Conservation (phyloP, 306 rosid genomes). For the Canavalia ensiformis region DNA sequence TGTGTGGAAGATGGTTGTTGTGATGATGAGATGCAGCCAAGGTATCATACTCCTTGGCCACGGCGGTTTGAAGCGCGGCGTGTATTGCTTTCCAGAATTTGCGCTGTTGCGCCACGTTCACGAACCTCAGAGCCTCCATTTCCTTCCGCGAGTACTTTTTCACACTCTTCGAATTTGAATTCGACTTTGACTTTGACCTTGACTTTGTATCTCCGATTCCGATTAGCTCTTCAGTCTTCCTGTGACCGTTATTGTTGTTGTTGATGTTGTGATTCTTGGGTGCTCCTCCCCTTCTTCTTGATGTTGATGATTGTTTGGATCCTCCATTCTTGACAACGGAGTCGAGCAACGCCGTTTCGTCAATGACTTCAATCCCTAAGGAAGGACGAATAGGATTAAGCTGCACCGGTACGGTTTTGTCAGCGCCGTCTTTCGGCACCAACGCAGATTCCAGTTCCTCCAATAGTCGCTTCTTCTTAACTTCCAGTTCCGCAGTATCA, state of each 20-base stretch:
- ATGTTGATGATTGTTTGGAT: slow-evolving; percentile 3
- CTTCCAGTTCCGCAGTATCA: slow-evolving; percentile 32
- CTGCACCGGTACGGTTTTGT: neutral
- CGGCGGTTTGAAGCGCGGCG: slow-evolving; percentile 56
- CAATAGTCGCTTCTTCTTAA: slow-evolving; percentile 64
- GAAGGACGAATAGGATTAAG: slow-evolving; percentile 2
- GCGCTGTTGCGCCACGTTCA: slow-evolving; percentile 61
- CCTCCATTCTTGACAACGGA: slow-evolving; percentile 44
- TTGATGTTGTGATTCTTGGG: slow-evolving; percentile 1
- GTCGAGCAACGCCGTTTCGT: slow-evolving; percentile 84
- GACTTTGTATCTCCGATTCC: no score
- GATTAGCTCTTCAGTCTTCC: neutral
- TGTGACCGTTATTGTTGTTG: neutral
- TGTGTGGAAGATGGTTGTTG: slow-evolving; percentile 49
- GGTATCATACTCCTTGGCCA: slow-evolving; percentile 69
- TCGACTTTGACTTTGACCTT: slow-evolving; percentile 20
- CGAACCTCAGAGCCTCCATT: slow-evolving; percentile 75
- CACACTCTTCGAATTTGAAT: no score
- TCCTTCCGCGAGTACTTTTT: slow-evolving; percentile 63
- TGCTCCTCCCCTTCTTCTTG: slow-evolving; percentile 52
- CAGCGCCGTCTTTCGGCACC: slow-evolving; percentile 42
- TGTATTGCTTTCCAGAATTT: slow-evolving; percentile 67
- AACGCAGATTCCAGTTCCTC: slow-evolving; percentile 69
- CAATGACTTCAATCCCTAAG: slow-evolving; percentile 72
- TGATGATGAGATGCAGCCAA: slow-evolving; percentile 52